Base-by-base conservation (phyloP, 1,284 basidiomycete genomes). In the Sporisorium reilianum region DNA sequence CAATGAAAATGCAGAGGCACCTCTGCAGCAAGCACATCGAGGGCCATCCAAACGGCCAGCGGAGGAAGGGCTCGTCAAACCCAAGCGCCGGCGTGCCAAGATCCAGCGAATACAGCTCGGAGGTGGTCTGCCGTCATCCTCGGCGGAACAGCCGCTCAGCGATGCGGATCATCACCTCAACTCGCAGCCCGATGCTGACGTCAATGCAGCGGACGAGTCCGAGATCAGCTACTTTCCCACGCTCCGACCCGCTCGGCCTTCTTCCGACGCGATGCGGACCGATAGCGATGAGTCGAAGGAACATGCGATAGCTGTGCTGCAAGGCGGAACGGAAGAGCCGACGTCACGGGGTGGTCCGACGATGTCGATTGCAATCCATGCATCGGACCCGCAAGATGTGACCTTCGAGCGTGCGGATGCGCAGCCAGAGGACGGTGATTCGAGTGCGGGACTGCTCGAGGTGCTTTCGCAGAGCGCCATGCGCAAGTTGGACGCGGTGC, bases 211-310 rank as follows among this genome's bases (percentile, higher is more conserved):
- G 9, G 61, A 70, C 40, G 67, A 64, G 22, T 64, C 67, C 36
- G 67, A 70, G 50, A 70, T 70, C 44, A 70, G 57, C 57, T 64
- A 50, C 57, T 70, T 70, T 48, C 67, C 67, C 32, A 70, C 67
- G 44, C 62, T 70, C 4, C 56, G 32, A 28, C 67, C 57, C 10
- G n/a, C 34, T 5, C 51, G 46, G 3, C 50, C 42, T 7, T 30
- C 36, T 10, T 28, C 23, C 5, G 45, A 14, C 20, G 30, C 18
- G 11, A 25, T 23, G 45, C 64, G n/a, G n/a, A n/a, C 41, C 18
- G 45, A 18, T 12, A 18, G 18, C 41, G 54, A 28, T 26, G 20
- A 44, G 11, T 25, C 45, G 5, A 16, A 38, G 3, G 18, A 38
- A 5, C 36, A 38, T 16, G 36, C 36, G 5, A 38, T 38, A 4